Base-by-base conservation (phyloP, 768 basidiomycete species). In the Amanita polypyramis region DNA sequence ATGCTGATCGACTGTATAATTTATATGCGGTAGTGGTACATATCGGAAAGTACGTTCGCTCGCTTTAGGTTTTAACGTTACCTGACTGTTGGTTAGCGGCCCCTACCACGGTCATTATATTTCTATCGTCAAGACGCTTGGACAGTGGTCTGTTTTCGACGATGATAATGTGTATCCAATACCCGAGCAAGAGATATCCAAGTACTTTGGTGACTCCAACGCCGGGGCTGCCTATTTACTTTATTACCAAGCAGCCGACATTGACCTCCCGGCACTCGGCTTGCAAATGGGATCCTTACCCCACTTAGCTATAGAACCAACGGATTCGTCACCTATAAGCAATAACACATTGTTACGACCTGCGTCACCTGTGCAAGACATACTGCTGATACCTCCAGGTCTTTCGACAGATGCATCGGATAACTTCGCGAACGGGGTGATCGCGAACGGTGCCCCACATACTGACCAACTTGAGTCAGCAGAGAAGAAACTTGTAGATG, bases 81-180 rank as follows among this genome's bases (percentile, higher is more conserved):
- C 54, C 35, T 47, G 23, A 45, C 45, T 52, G 54, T 52, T 49
- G 43, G 59, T 38, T 53, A 96, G 94, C 58, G 95, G 95, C 4
- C 93, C 93, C n/a, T 86, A 96, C 61, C 96, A 98, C 58, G 96
- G 96, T 0, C 96, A 99, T 69, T 99, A 99, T 63, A 82, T 98
- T 55, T 86, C 94, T 55, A 83, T 98, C 58, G 85, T 97, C 63
- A 91, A 89, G 62, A 85, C 86, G 2, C 74, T 77, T 52, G 85
- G 80, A 33, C 63, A 74, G 42, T 99, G 96, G 96, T 73, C 91
- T 51, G 73, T 95, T 42, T 98, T 97, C 57, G 96, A 99, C 66
- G 96, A 99, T 64, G 91, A 96, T 56, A 86, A 79, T 51, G 91
- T 99, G 45, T 85, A 84, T 38, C 69, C 83, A 1, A 84, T 99